Percentiles rank a stretch among this genome's conserved stretches.
Conservation (phyloP, 148 eudicot species). For the Talinum fruticosum region DNA sequence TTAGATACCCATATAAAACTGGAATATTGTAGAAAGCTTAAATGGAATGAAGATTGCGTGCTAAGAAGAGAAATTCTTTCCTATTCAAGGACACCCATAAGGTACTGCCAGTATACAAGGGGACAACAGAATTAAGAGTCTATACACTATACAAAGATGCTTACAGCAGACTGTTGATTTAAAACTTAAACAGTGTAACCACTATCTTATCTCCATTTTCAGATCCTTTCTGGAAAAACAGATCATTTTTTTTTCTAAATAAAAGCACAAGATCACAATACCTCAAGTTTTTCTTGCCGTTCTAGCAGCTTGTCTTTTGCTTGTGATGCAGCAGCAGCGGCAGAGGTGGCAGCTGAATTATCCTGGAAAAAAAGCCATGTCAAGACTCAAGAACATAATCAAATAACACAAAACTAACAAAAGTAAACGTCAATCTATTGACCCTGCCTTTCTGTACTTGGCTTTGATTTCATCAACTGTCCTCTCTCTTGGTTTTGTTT, state of each 20-base stretch:
- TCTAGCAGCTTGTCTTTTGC: conserved; percentile 90
- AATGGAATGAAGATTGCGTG: not conserved
- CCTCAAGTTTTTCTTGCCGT: conserved; percentile 92
- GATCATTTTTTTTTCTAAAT: too few relatives aligned
- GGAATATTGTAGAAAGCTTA: not conserved
- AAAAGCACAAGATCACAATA: conserved; percentile 27
- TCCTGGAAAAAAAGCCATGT: conserved; percentile 48
- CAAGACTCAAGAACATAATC: conserved; percentile 28
- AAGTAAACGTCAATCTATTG: conserved; percentile 23
- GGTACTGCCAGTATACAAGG: not conserved
- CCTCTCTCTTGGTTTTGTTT: conserved; percentile 61
- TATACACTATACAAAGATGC: not conserved
- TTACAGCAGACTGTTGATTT: not conserved
- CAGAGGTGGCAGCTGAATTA: conserved; percentile 54
- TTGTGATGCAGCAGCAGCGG: conserved; percentile 64
- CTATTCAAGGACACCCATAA: not conserved
- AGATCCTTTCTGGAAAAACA: not conserved
- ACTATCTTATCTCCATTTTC: not conserved
- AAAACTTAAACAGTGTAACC: too few relatives aligned
- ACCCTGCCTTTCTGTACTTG: conserved; percentile 68
- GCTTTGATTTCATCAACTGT: conserved; percentile 90
- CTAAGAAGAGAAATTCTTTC: not conserved
- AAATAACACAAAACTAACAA: not conserved
- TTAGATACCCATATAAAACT: not conserved
- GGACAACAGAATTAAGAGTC: not conserved